Conservation (phyloP, 2,329 filamentous ascomycete genomes). For the Ophiostoma tasmaniense region DNA sequence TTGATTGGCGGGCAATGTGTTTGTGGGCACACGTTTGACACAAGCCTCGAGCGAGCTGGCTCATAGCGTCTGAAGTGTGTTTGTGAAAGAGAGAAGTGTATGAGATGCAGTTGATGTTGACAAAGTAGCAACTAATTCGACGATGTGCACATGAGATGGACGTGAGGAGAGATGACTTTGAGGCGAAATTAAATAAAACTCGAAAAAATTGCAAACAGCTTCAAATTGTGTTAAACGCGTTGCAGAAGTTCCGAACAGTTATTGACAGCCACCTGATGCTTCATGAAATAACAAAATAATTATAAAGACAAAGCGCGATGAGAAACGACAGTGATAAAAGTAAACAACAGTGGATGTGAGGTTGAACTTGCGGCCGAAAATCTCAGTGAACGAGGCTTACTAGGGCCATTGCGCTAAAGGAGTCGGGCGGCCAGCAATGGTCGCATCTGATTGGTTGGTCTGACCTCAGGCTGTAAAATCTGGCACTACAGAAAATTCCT, state of each 20-base stretch:
- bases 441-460: conserved; percentile 9
- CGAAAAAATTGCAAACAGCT: background rate
- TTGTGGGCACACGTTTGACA: background rate
- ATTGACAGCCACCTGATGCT: background rate
- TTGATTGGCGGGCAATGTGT: background rate
- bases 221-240: background rate
- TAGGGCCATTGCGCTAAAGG: background rate
- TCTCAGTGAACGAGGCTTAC: background rate
- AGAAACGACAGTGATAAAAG: too few species aligned
- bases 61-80: conserved; percentile 2
- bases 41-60: background rate
- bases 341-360: background rate
- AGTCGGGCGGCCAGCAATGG: background rate
- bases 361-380: background rate
- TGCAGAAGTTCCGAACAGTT: background rate
- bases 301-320: background rate
- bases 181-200: background rate
- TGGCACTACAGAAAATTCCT: background rate
- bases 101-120: background rate
- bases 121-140: background rate
- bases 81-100: background rate
- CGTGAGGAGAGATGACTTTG: background rate
- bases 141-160: background rate
- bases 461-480: background rate
- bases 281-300: background rate